phyloP scores from a whole-genome alignment of 768 basidiomycete species.

The Omphalotus guepiniiformis region DNA sequence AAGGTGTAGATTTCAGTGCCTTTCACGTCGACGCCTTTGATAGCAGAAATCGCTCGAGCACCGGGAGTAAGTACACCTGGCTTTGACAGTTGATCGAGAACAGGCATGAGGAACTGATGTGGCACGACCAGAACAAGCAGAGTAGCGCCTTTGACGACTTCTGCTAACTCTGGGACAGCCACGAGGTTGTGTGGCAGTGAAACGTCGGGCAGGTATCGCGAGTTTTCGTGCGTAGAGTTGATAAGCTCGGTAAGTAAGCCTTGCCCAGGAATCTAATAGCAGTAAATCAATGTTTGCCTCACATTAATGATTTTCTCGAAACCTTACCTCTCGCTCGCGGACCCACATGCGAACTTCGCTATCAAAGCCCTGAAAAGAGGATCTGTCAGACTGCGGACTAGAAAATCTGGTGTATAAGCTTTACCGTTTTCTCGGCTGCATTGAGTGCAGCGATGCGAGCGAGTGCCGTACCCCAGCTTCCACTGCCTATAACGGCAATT shows the following conservation, averaged over 20 bases:
- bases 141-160: conserved; percentile 10
- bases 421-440: conserved; percentile 8
- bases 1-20: conserved; percentile 12
- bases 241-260: conserved; percentile 11
- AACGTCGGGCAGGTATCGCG: conserved; percentile 12
- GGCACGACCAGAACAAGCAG: conserved; percentile 11
- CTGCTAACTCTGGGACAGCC: conserved; percentile 8
- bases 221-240: conserved; percentile 10
- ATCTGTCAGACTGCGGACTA: not conserved
- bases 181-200: conserved; percentile 11
- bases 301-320: not conserved
- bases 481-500: conserved; percentile 12
- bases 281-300: not conserved
- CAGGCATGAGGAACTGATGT: conserved; percentile 12
- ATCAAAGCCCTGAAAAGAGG: conserved; percentile 6
- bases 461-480: conserved; percentile 13
- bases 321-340: conserved; percentile 13
- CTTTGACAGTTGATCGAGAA: conserved; percentile 9
- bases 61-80: conserved; percentile 6
- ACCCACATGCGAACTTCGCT: conserved; percentile 15
- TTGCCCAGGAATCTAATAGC: conserved; percentile 9
- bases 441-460: conserved; percentile 13
- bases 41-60: conserved; percentile 13
- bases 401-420: not conserved
- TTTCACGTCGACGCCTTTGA: conserved; percentile 12